These are phyloP conservation scores for Paramecium sexaurelia DNA, from an alignment of 73 alveolate species.

Conservation along the genomic window DNA sequence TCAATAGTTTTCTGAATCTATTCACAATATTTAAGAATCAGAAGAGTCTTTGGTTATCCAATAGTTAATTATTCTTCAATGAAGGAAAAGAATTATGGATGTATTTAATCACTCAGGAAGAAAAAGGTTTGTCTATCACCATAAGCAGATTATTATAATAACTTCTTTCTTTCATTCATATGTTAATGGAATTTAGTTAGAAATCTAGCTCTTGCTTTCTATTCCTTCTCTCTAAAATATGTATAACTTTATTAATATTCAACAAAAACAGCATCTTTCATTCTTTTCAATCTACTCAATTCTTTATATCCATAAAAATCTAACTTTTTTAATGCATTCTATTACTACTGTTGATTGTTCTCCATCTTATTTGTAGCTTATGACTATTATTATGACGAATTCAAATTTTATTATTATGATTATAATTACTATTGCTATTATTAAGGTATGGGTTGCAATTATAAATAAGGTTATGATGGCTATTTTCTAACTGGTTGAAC, in stretches of 20 bases:
- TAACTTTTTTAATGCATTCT: neutral
- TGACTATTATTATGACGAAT: neutral
- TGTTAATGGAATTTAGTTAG: conserved; percentile 39
- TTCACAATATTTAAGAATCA: conserved; percentile 10
- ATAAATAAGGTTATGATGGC: conserved; percentile 1
- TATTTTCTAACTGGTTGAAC: neutral
- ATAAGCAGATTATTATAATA: neutral
- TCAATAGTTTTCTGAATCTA: neutral
- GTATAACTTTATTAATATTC: conserved; percentile 28
- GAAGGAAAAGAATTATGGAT: neutral
- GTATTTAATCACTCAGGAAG: neutral
- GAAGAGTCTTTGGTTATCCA: conserved; percentile 10
- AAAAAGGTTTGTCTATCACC: conserved; percentile 25
- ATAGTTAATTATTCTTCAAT: conserved; percentile 9
- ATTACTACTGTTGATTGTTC: neutral
- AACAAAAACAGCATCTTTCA: conserved; percentile 25
- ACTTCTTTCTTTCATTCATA: conserved; percentile 38
- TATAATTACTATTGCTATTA: neutral
- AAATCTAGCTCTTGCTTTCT: conserved; percentile 38
- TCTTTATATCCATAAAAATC: conserved; percentile 27
- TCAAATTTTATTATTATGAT: neutral
- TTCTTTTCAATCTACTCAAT: conserved; percentile 35
- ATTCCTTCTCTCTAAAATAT: conserved; percentile 37
- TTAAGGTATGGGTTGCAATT: neutral
- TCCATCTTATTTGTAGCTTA: neutral